A percentile compares a stretch with the other conserved stretches of the same genome.
Conservation (phyloP, 2,329 filamentous ascomycete species). For the Aureobasidium sp. region DNA sequence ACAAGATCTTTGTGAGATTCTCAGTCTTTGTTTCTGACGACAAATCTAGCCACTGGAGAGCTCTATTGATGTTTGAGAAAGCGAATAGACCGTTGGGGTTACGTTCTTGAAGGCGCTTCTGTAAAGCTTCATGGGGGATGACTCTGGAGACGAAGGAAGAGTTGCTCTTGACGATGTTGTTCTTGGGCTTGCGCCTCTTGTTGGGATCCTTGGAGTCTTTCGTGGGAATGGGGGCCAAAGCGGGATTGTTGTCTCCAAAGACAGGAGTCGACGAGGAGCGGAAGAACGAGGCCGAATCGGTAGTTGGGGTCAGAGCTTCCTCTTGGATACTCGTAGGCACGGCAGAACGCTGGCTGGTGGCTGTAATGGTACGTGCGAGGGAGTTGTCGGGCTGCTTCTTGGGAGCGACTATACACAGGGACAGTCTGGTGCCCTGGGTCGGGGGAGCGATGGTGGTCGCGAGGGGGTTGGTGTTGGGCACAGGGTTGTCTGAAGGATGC, state of each 20-base stretch:
- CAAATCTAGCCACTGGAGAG: slow-evolving; percentile 92
- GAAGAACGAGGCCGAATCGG: slow-evolving; percentile 7
- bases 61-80: slow-evolving; percentile 92
- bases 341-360: slow-evolving; percentile 35
- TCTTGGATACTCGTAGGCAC: slow-evolving; percentile 37
- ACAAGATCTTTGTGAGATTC: slow-evolving; percentile 89
- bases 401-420: slow-evolving; percentile 64
- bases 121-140: slow-evolving; percentile 75
- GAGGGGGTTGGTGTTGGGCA: slow-evolving; percentile 83
- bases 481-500: slow-evolving; percentile 85
- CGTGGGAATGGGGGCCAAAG: slow-evolving; percentile 59
- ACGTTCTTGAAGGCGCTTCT: slow-evolving; percentile 73
- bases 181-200: slow-evolving; percentile 91
- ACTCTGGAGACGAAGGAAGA: slow-evolving; percentile 97
- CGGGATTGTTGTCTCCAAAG: slow-evolving; percentile 80
- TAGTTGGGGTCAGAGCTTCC: slow-evolving; percentile 26
- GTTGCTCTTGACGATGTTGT: slow-evolving; percentile 96
- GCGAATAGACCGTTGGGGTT: slow-evolving; percentile 73
- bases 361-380: slow-evolving; percentile 36
- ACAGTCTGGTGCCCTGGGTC: slow-evolving; percentile 75
- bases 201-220: slow-evolving; percentile 54
- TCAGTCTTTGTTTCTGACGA: slow-evolving; percentile 74
- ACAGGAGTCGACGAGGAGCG: slow-evolving; percentile 42
- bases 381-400: slow-evolving; percentile 37
- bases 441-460: slow-evolving; percentile 79